phyloP scores from a whole-genome alignment of 768 basidiomycete genomes.

The Lactarius trivialis region DNA sequence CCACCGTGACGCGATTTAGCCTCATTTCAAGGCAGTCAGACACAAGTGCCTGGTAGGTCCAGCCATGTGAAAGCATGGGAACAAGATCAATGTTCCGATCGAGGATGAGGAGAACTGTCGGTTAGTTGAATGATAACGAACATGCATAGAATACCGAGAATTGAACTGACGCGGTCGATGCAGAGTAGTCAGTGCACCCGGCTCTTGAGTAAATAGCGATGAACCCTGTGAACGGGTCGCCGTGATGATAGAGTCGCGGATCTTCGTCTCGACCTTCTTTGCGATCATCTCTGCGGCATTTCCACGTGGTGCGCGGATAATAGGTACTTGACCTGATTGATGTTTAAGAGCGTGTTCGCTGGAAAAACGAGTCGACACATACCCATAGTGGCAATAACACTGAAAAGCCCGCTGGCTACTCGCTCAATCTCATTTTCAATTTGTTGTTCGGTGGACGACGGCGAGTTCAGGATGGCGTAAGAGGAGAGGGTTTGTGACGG shows the following conservation, averaged over 20 bases:
- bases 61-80: slow-evolving; percentile 90
- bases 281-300: slow-evolving; percentile 99
- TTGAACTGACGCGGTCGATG: slow-evolving; percentile 71
- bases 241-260: slow-evolving; percentile 76
- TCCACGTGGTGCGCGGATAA: slow-evolving; percentile 89
- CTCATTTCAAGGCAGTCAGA: slow-evolving; percentile 98
- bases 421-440: slow-evolving; percentile 94
- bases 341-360: not conserved
- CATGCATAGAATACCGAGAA: not conserved
- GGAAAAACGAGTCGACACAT: slow-evolving; percentile 22
- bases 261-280: slow-evolving; percentile 86
- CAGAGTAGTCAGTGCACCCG: slow-evolving; percentile 76
- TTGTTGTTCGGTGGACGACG: slow-evolving; percentile 79
- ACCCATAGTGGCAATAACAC: slow-evolving; percentile 86
- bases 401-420: slow-evolving; percentile 84
- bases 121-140: slow-evolving; percentile 10
- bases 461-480: slow-evolving; percentile 87
- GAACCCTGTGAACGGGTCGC: slow-evolving; percentile 55
- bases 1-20: slow-evolving; percentile 87
- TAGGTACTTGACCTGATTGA: slow-evolving; percentile 74
- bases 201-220: slow-evolving; percentile 72
- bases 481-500: slow-evolving; percentile 44
- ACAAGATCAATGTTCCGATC: slow-evolving; percentile 94
- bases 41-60: slow-evolving; percentile 98
- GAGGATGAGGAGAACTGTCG: slow-evolving; percentile 79